A percentile compares a stretch with the other conserved stretches of the same genome.
phyloP scores from a whole-genome alignment of 306 rosid genomes.

The Gastrolobium villosum region DNA sequence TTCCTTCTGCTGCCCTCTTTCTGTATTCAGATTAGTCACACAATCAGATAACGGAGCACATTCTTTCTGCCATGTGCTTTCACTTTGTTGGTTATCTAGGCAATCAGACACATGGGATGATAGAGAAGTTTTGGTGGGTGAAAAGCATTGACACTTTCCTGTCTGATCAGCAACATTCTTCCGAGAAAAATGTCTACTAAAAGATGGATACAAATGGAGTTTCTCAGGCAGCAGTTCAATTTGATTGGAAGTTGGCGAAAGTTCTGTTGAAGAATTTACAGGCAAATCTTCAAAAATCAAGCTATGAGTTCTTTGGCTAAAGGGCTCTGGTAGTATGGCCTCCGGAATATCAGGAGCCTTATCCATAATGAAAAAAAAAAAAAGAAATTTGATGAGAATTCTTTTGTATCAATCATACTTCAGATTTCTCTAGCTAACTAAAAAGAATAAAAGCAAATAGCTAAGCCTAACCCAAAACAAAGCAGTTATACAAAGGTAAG shows the following conservation, averaged over 20 bases:
- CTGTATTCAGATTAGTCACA: slow-evolving; percentile 34
- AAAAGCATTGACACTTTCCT: slow-evolving; percentile 46
- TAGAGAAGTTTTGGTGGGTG: slow-evolving; percentile 37
- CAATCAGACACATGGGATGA: slow-evolving; percentile 46
- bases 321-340: slow-evolving; percentile 69
- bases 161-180: slow-evolving; percentile 41
- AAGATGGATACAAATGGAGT: slow-evolving; percentile 40
- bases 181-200: slow-evolving; percentile 57
- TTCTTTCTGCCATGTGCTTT: slow-evolving; percentile 41
- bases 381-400: background rate
- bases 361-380: slow-evolving; percentile 32
- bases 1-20: slow-evolving; percentile 48
- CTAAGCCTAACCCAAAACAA: slow-evolving; percentile 6
- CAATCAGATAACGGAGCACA: slow-evolving; percentile 36
- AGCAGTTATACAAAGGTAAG: background rate
- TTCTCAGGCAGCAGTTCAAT: slow-evolving; percentile 48
- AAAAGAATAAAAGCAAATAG: slow-evolving; percentile 33
- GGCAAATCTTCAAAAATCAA: slow-evolving; percentile 44
- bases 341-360: slow-evolving; percentile 78
- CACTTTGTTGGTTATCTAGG: slow-evolving; percentile 45
- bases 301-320: slow-evolving; percentile 51
- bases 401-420: slow-evolving; percentile 14
- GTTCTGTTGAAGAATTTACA: slow-evolving; percentile 44
- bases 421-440: slow-evolving; percentile 32
- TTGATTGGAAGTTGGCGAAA: slow-evolving; percentile 46